Percentiles rank a stretch among this genome's conserved stretches.
Conservation (phyloP, 2,329 filamentous ascomycete species). For the Purpureocillium lavendulum region DNA sequence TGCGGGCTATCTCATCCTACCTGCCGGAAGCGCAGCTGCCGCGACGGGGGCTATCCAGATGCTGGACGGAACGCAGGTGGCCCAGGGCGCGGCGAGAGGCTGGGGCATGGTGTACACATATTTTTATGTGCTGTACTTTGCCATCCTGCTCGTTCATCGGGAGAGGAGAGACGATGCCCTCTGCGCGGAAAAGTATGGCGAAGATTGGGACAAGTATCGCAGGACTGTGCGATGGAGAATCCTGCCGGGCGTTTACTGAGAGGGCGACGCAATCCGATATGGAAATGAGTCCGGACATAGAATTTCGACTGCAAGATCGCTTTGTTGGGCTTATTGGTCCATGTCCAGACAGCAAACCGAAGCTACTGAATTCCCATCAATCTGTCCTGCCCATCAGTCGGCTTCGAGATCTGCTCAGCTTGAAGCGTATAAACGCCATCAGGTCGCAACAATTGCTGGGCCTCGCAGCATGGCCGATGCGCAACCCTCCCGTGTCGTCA, state of each 20-base stretch:
- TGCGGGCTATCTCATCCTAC: slow-evolving; percentile 66
- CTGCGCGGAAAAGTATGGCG: slow-evolving; percentile 78
- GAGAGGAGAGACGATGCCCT: slow-evolving; percentile 80
- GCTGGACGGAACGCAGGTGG: slow-evolving; percentile 50
- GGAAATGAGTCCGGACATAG: too few relatives aligned
- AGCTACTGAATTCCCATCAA: too few relatives aligned
- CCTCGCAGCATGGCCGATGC: too few relatives aligned
- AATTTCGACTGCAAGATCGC: too few relatives aligned
- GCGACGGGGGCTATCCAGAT: slow-evolving; percentile 42
- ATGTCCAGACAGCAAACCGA: too few relatives aligned
- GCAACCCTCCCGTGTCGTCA: too few relatives aligned
- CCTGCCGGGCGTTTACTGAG: slow-evolving; percentile 71
- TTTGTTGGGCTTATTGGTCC: too few relatives aligned
- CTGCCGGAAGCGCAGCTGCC: slow-evolving; percentile 29
- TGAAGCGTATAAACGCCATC: too few relatives aligned
- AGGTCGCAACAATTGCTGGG: too few relatives aligned
- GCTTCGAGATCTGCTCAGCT: too few relatives aligned
- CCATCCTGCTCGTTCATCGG: slow-evolving; percentile 71
- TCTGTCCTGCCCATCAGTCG: too few relatives aligned
- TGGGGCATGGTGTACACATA: slow-evolving; percentile 85
- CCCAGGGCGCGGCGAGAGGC: slow-evolving; percentile 63
- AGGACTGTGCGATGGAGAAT: slow-evolving; percentile 70
- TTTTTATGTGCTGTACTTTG: slow-evolving; percentile 88
- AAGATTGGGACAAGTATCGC: slow-evolving; percentile 82
- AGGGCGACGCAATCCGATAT: too few relatives aligned